phyloP scores from a whole-genome alignment of 2,329 filamentous ascomycete species.

The Talaromyces atroroseus region DNA sequence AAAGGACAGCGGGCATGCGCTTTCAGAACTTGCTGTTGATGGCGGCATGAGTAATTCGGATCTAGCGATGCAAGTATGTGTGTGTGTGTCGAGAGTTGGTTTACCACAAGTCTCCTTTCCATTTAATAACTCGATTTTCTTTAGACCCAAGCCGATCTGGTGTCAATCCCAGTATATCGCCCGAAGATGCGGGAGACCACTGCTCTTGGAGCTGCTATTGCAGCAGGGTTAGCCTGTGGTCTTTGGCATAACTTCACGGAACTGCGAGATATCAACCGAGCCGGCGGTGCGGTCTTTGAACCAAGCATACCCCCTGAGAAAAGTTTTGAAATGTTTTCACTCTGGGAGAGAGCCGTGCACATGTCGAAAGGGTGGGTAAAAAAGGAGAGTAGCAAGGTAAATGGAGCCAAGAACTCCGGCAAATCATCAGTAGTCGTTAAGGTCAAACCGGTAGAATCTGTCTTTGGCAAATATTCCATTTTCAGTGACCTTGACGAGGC shows the following conservation, averaged over 20 bases:
- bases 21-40: slow-evolving; percentile 76
- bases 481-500: slow-evolving; percentile 27
- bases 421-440: slow-evolving; percentile 15
- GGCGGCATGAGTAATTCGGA: slow-evolving; percentile 85
- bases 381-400: slow-evolving; percentile 1
- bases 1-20: slow-evolving; percentile 69
- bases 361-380: slow-evolving; percentile 66
- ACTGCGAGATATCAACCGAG: slow-evolving; percentile 64
- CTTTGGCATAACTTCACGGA: slow-evolving; percentile 73
- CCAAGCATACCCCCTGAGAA: slow-evolving; percentile 54
- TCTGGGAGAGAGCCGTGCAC: slow-evolving; percentile 68
- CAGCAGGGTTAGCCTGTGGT: slow-evolving; percentile 72
- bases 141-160: slow-evolving; percentile 75
- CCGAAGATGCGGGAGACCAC: slow-evolving; percentile 85
- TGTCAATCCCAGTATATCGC: slow-evolving; percentile 71
- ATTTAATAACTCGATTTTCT: slow-evolving; percentile 5
- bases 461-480: slow-evolving; percentile 16
- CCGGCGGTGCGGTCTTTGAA: slow-evolving; percentile 64
- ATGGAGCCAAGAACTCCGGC: slow-evolving; percentile 11
- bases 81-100: slow-evolving; percentile 25
- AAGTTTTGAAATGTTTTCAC: slow-evolving; percentile 55
- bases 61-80: slow-evolving; percentile 68
- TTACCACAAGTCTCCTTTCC: background rate
- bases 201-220: slow-evolving; percentile 77
- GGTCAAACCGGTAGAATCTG: slow-evolving; percentile 17